These are phyloP conservation scores for Hansenula anomala DNA, from an alignment of 1,139 yeast species.

Conservation along the genomic window DNA sequence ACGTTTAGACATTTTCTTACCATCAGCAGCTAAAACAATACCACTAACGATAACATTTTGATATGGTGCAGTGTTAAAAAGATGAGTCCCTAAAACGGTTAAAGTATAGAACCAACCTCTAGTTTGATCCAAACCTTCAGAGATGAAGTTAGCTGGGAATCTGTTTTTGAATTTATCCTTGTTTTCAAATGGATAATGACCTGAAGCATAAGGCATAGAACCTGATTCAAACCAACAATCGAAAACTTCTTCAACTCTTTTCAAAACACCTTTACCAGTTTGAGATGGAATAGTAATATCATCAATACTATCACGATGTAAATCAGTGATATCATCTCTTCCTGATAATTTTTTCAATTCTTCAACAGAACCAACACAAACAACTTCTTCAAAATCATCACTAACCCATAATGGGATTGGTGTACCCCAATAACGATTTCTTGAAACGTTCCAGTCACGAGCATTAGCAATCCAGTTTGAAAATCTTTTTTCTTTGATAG, in stretches of 20 bases:
- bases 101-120: constrained; percentile 99
- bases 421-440: constrained; percentile 99
- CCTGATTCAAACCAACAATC: constrained; percentile 99
- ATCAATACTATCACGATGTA: constrained; percentile 93
- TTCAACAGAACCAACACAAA: constrained; percentile 86
- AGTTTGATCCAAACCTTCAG: constrained; percentile 98
- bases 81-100: constrained; percentile 91
- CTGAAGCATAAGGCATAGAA: constrained; percentile 97
- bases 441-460: constrained; percentile 97
- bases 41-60: constrained; percentile 95
- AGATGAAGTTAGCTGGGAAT: constrained; percentile 95
- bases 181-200: constrained; percentile 94
- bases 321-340: constrained; percentile 70
- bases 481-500: constrained; percentile 90
- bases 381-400: constrained; percentile 88
- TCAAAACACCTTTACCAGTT: constrained; percentile 80
- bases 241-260: constrained; percentile 94
- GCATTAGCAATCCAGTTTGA: constrained; percentile 98
- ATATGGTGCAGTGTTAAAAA: constrained; percentile 90
- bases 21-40: constrained; percentile 95
- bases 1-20: constrained; percentile 98
- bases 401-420: constrained; percentile 98
- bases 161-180: constrained; percentile 61
- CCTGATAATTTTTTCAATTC: constrained; percentile 87
- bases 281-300: constrained; percentile 91